Evolutionary conservation across 176 grass and related monocot species (phyloP).

Genomic region (Oryza longistaminata): DNA sequence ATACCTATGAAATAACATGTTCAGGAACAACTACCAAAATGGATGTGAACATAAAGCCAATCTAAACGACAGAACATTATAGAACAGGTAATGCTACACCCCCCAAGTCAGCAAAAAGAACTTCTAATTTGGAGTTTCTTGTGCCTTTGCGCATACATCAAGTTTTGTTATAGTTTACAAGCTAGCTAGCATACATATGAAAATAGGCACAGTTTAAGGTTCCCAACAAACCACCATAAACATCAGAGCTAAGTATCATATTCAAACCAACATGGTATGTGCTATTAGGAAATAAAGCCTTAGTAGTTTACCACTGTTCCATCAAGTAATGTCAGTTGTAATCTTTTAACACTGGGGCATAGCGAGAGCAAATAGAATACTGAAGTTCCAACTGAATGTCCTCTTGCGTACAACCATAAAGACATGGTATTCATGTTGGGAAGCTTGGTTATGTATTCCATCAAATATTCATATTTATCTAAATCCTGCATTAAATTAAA

Average conservation of each 20-base stretch:
- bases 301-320: neutral
- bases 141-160: neutral
- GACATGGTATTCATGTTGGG: conserved; percentile 17
- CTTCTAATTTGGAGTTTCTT: neutral
- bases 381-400: conserved; percentile 31
- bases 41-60: neutral
- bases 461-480: conserved; percentile 2
- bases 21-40: neutral
- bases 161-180: neutral
- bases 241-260: neutral
- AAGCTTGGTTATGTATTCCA: conserved; percentile 24
- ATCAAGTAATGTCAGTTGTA: conserved; percentile 26
- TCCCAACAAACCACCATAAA: neutral
- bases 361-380: conserved; percentile 24
- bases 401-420: conserved; percentile 13
- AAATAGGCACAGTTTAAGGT: conserved; percentile 1
- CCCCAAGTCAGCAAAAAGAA: neutral
- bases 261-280: neutral
- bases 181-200: neutral
- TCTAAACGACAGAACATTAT: neutral
- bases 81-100: neutral
- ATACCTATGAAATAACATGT: neutral
- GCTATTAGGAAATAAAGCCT: conserved; percentile 1
- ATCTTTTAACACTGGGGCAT: conserved; percentile 11
- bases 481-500: conserved; percentile 14